Base-by-base conservation (phyloP, 306 rosid species). In the Fragaria ananassa region DNA sequence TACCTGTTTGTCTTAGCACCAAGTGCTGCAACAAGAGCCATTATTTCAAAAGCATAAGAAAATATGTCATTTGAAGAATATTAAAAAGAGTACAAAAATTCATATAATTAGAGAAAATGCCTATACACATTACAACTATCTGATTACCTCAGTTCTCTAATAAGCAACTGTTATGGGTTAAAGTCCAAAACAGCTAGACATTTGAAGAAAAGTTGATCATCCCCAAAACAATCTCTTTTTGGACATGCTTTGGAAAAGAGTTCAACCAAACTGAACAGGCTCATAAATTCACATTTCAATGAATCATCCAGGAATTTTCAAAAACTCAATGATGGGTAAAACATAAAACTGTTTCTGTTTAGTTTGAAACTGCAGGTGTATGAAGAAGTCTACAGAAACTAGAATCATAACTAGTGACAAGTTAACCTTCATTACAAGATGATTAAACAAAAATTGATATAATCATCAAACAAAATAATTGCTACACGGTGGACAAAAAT, bases 1-100 rank as follows among this genome's bases (percentile, higher is more conserved):
- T 92, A 95, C 65, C 92, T 72, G 86, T 88, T 92, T 84, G 97
- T 88, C 85, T 92, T 95, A 58, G 97, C 97, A 4, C 93, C 84
- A 74, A 95, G 90, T 62, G 97, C 98, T 95, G 93, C 81, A 74
- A 46, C 80, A 63, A 72, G 82, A 68, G 70, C 65, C 80, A 67
- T 46, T 11, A 35, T 37, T 47, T 58, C n/a, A 34, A 49, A 65
- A 45, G 56, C 71, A 54, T 31, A 18, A 65, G 9, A 42, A 49
- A 29, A 57, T 74, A 72, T 23, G 14, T 70, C 29, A 79, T 72
- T 64, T 79, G 41, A 68, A 49, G 70, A 54, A 50, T 29, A 39
- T 54, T 68, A 46, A 63, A 71, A 41, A 56, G 49, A 74, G 31
- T 54, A 15, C 58, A 23, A 23, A 17, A 12, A 31, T 46, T 19